Base-by-base conservation (phyloP, 140 eudicot species). In the Ambrosia hybrid region DNA sequence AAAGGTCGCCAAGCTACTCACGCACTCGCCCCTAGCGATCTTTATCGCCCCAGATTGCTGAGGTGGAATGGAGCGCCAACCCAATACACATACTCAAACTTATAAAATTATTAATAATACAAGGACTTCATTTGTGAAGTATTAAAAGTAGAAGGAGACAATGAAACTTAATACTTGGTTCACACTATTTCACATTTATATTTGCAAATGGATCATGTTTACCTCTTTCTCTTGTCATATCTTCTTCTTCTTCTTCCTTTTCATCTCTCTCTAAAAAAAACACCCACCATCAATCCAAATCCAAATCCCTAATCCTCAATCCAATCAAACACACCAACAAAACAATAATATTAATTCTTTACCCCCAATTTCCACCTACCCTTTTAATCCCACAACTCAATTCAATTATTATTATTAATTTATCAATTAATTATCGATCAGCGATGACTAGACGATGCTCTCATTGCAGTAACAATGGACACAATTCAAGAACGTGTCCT, bases 381-480 rank as follows among this genome's bases (percentile, higher is more conserved):
- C 46, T 4, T 30, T 60, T 34, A 41, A 60, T 60, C 12, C 12
- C 68, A 7, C 66, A 60, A 4, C 66, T 2, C 63, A 76, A 59
- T 48, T 4, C 4, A 21, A 68, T 14, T 5, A 1, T 34, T 11
- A 4, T 49, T 14, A n/a, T n/a, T n/a, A n/a, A 39, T 68, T 70
- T 68, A 43, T 43, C 48, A 6, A 7, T 66, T 11, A 2, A 4
- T 65, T 41, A 59, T 69, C 81, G 30, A 65, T 75, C 59, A 30
- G 30, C 45, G 13, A 92, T 93, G 98, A 93, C 97, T 0, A 70
- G 98, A 37, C 78, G 93, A 57, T 93, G 98, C 72, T 93, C 98
- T 73, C 98, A 93, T 86, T 93, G 98, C 84, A 85, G 98, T 53
- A 78, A 85, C 76, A 93, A 93, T 75, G 98, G 98, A 13, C 98